Percentiles rank a stretch among this genome's conserved stretches.
Evolutionary conservation across 148 eudicot genomes (phyloP).

Genomic region (Chenopodium formosanum): DNA sequence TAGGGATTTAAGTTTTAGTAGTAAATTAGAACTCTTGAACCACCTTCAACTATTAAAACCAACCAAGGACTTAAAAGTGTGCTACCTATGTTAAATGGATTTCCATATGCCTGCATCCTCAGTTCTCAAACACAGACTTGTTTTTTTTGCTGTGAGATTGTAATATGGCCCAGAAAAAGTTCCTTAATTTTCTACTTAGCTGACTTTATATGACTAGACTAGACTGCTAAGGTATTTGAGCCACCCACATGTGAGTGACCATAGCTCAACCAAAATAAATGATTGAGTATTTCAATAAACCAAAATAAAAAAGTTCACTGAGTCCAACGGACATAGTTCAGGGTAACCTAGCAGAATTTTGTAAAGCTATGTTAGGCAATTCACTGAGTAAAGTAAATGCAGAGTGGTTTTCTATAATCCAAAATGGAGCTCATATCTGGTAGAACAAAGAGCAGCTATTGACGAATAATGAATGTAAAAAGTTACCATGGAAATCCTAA

Average conservation of each 20-base stretch:
- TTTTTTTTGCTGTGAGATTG: neutral
- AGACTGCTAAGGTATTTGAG: neutral
- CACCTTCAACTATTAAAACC: neutral
- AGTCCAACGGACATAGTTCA: too few species aligned
- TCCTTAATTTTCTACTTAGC: neutral
- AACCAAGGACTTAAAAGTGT: neutral
- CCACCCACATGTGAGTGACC: neutral
- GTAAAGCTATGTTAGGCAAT: too few species aligned
- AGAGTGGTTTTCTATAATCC: too few species aligned
- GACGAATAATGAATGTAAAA: too few species aligned
- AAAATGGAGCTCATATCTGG: too few species aligned
- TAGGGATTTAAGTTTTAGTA: neutral
- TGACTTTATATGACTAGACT: neutral
- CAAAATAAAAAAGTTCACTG: too few species aligned
- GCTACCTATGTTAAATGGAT: neutral
- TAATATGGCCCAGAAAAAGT: neutral
- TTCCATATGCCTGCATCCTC: neutral
- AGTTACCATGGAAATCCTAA: too few species aligned
- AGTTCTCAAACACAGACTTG: neutral
- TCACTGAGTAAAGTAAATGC: too few species aligned
- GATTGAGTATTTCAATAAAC: too few species aligned
- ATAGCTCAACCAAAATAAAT: too few species aligned
- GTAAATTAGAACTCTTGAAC: neutral
- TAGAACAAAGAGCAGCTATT: too few species aligned
- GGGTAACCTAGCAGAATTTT: too few species aligned